Conservation (phyloP, 2,329 filamentous ascomycete genomes). For the Venturia aucupariae region DNA sequence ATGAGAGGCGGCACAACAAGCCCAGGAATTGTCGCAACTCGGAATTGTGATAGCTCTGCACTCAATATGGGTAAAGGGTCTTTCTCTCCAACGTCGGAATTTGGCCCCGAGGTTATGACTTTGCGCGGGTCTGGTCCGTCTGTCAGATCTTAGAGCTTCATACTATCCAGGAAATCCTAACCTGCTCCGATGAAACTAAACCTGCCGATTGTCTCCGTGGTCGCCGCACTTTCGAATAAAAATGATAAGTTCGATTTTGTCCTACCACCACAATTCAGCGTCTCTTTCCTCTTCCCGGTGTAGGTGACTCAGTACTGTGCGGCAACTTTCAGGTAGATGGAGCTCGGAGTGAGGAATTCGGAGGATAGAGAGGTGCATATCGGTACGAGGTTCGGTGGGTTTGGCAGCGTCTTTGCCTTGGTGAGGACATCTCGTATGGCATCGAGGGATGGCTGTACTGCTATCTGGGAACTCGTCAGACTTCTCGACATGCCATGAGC, state of each 20-base stretch:
- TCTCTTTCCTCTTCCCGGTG: not conserved
- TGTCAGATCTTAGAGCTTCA: conserved; percentile 15
- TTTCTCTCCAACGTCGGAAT: conserved; percentile 64
- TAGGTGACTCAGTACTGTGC: conserved; percentile 46
- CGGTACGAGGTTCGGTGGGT: conserved; percentile 69
- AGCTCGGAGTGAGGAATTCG: conserved; percentile 88
- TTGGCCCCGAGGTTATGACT: conserved; percentile 77
- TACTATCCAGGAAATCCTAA: conserved; percentile 21
- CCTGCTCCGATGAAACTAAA: conserved; percentile 92
- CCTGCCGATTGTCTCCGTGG: conserved; percentile 81
- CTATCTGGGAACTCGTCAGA: not conserved
- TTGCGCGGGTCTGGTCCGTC: conserved; percentile 50
- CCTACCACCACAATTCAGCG: conserved; percentile 23
- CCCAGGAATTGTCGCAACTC: conserved; percentile 75
- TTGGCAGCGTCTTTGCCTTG: conserved; percentile 40
- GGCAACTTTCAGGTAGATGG: conserved; percentile 87
- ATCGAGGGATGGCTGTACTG: conserved; percentile 52
- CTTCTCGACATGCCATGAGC: not conserved
- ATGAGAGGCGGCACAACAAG: conserved; percentile 77
- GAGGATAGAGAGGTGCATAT: conserved; percentile 78
- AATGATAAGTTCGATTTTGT: conserved; percentile 72
- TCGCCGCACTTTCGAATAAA: conserved; percentile 88
- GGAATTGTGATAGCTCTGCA: conserved; percentile 65
- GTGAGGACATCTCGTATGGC: conserved; percentile 48
- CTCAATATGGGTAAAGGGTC: conserved; percentile 82